These are phyloP conservation scores for Solanum medicagineum DNA, from an alignment of 257 asterid species.

Conservation along the genomic window DNA sequence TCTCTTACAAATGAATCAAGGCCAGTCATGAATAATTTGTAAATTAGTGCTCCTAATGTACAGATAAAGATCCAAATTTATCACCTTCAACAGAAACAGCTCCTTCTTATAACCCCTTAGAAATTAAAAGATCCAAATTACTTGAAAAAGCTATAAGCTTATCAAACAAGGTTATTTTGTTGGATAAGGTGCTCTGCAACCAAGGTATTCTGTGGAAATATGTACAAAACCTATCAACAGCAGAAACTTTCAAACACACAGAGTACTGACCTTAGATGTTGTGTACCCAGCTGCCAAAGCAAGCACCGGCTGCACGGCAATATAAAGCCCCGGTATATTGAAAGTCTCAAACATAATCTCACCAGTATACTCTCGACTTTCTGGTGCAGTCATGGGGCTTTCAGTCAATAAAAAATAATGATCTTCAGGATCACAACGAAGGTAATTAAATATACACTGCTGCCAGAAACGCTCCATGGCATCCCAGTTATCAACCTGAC, in stretches of 20 bases:
- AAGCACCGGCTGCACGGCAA: slow-evolving; percentile 96
- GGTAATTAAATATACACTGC: slow-evolving; percentile 73
- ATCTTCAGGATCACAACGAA: slow-evolving; percentile 95
- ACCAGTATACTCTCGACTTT: slow-evolving; percentile 86
- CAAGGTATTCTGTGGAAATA: not conserved
- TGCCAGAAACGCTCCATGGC: slow-evolving; percentile 98
- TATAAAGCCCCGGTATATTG: slow-evolving; percentile 84
- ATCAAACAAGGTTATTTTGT: not conserved
- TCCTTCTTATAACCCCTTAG: not conserved
- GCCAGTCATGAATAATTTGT: not conserved
- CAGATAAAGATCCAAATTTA: not conserved
- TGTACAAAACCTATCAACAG: not conserved
- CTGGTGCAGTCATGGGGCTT: slow-evolving; percentile 93
- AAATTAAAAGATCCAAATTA: not conserved
- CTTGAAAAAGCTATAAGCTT: not conserved
- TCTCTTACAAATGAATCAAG: not conserved
- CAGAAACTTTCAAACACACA: not conserved
- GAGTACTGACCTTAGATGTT: slow-evolving; percentile 66
- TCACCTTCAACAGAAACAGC: not conserved
- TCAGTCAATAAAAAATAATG: slow-evolving; percentile 89
- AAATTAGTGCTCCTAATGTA: not conserved
- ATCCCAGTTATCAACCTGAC: slow-evolving; percentile 93
- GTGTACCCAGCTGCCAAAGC: slow-evolving; percentile 99
- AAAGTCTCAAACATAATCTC: slow-evolving; percentile 98
- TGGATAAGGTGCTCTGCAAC: not conserved